phyloP scores from a whole-genome alignment of 2,329 filamentous ascomycete genomes.

The Balansia obtecta region DNA sequence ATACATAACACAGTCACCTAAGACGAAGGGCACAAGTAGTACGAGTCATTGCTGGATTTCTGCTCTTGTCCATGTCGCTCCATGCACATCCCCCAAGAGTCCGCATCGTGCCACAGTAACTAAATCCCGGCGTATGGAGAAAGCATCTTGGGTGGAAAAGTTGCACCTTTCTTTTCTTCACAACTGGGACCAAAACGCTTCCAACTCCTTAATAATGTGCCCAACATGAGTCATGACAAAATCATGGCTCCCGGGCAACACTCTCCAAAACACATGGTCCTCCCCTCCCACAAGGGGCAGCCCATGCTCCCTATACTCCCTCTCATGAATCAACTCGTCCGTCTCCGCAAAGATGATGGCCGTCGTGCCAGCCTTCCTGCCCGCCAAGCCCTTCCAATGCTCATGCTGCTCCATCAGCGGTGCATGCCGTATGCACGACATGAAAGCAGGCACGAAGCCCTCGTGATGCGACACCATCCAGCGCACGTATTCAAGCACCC shows the following conservation, averaged over 20 bases:
- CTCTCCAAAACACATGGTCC: constrained; percentile 35
- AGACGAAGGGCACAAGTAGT: too few species aligned
- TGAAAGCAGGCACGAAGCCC: constrained; percentile 48
- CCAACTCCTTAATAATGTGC: constrained; percentile 32
- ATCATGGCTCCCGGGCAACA: constrained; percentile 45
- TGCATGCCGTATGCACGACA: constrained; percentile 41
- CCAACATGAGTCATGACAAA: constrained; percentile 46
- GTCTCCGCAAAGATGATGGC: constrained; percentile 38
- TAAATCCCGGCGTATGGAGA: too few species aligned
- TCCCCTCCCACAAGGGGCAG: constrained; percentile 38
- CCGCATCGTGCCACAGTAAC: too few species aligned
- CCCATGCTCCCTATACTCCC: constrained; percentile 35
- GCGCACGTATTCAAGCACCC: constrained; percentile 38
- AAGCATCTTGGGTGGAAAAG: too few species aligned
- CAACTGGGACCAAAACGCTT: constrained; percentile 31
- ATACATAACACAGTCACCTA: too few species aligned
- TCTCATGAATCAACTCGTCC: constrained; percentile 40
- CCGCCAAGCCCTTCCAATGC: constrained; percentile 34
- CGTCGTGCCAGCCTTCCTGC: constrained; percentile 29
- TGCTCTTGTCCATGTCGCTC: too few species aligned
- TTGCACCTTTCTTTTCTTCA: not conserved
- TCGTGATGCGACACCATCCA: constrained; percentile 45
- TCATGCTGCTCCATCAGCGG: constrained; percentile 41
- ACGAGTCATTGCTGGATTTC: too few species aligned
- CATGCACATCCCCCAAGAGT: too few species aligned